Percentiles rank a stretch among this genome's conserved stretches.
Conservation (phyloP, 768 basidiomycete species). For the Lenzites betulinus region DNA sequence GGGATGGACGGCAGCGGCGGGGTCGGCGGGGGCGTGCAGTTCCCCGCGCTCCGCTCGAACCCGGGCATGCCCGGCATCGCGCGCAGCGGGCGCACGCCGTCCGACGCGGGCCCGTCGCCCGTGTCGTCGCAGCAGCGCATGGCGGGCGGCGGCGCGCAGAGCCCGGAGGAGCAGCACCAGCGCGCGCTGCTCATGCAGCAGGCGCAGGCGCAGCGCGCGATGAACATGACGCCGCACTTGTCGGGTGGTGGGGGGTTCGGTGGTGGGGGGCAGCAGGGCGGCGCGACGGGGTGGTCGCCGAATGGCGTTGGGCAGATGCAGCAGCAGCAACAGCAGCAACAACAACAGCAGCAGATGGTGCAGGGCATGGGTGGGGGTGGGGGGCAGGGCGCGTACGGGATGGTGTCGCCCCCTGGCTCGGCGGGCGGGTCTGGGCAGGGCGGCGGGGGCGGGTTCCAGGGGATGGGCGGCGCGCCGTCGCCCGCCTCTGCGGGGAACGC, state of each 20-base stretch:
- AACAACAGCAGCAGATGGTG: no score
- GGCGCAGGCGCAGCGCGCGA: slow-evolving; percentile 28
- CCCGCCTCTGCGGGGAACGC: slow-evolving; percentile 18
- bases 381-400: slow-evolving; percentile 6
- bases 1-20: background rate
- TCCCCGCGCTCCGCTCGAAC: slow-evolving; percentile 58
- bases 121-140: slow-evolving; percentile 40
- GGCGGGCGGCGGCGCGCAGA: slow-evolving; percentile 39
- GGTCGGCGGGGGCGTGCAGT: slow-evolving; percentile 37
- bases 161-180: slow-evolving; percentile 39
- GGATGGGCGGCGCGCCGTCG: slow-evolving; percentile 16
- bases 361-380: background rate
- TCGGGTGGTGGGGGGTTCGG: slow-evolving; percentile 18
- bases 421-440: slow-evolving; percentile 5
- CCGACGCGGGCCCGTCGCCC: slow-evolving; percentile 55
- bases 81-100: slow-evolving; percentile 73
- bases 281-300: slow-evolving; percentile 36
- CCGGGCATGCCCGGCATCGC: slow-evolving; percentile 72
- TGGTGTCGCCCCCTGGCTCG: slow-evolving; percentile 20
- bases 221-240: slow-evolving; percentile 39
- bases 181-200: slow-evolving; percentile 40
- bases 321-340: no score
- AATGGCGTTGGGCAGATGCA: slow-evolving; percentile 33
- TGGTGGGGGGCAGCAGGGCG: slow-evolving; percentile 33
- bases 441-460: background rate